phyloP scores from a whole-genome alignment of 2,329 filamentous ascomycete genomes.

The Epichloe typhina region DNA sequence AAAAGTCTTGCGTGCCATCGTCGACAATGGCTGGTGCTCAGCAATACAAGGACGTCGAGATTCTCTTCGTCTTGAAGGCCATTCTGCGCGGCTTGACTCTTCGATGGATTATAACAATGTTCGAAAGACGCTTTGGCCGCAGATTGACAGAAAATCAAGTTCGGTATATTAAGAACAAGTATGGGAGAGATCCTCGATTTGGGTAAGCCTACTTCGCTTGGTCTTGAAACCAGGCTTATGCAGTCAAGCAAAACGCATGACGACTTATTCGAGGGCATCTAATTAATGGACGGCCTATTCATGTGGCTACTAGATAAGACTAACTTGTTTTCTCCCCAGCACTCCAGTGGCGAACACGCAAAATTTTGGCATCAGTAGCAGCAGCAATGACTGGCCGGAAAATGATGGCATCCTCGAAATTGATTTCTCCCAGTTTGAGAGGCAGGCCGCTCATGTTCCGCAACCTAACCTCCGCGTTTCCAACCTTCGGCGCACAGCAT shows the following conservation, averaged over 20 bases:
- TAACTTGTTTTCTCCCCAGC: background rate
- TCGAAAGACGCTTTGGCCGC: conserved; percentile 16
- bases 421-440: conserved; percentile 1
- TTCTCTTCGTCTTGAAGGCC: conserved; percentile 20
- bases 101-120: conserved; percentile 15
- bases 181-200: conserved; percentile 25
- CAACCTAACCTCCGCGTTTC: conserved; percentile 1
- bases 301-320: background rate
- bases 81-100: conserved; percentile 16
- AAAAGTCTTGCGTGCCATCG: background rate
- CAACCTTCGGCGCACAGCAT: background rate
- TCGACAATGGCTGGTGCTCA: conserved; percentile 21
- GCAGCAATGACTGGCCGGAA: background rate
- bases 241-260: background rate
- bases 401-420: conserved; percentile 2
- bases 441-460: background rate
- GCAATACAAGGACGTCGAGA: conserved; percentile 21
- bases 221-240: background rate
- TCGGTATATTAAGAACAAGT: conserved; percentile 27
- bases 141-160: conserved; percentile 21
- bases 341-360: conserved; percentile 3
- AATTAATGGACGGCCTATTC: too few relatives aligned
- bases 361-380: conserved; percentile 1
- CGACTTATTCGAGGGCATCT: too few relatives aligned
- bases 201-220: conserved; percentile 16